These are phyloP conservation scores for Xylariaceae sp. DNA, from an alignment of 2,329 filamentous ascomycete genomes.

Conservation along the genomic window DNA sequence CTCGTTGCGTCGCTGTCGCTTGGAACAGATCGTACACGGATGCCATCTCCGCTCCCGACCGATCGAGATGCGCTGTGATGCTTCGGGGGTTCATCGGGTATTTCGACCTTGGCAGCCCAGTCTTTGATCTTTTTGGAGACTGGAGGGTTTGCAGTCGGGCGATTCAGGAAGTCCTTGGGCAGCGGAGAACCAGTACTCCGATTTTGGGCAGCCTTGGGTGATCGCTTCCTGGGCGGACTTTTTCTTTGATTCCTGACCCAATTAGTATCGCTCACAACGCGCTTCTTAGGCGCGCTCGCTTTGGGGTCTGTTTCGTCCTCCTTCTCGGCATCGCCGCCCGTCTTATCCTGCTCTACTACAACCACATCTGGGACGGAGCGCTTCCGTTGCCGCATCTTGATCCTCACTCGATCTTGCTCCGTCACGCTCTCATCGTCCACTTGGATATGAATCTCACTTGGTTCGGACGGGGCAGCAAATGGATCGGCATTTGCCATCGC, in stretches of 20 bases:
- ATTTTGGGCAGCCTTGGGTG: constrained; percentile 31
- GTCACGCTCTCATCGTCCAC: constrained; percentile 58
- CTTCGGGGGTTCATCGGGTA: constrained; percentile 36
- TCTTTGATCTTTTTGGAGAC: constrained; percentile 57
- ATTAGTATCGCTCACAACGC: constrained; percentile 88
- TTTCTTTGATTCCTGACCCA: constrained; percentile 66
- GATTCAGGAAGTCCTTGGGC: constrained; percentile 55
- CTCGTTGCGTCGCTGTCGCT: constrained; percentile 18
- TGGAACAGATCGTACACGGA: constrained; percentile 31
- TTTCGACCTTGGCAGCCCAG: constrained; percentile 55
- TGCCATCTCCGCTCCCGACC: constrained; percentile 34
- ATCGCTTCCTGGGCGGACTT: constrained; percentile 38
- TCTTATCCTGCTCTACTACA: constrained; percentile 24
- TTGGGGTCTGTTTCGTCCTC: constrained; percentile 34
- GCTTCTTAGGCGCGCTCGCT: constrained; percentile 73
- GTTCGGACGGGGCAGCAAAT: constrained; percentile 50
- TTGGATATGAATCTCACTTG: constrained; percentile 57
- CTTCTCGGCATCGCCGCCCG: constrained; percentile 24
- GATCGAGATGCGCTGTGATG: constrained; percentile 35
- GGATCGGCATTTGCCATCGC: constrained; percentile 52
- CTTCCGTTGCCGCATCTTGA: constrained; percentile 46
- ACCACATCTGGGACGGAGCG: constrained; percentile 32
- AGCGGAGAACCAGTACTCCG: constrained; percentile 37
- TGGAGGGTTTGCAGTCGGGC: constrained; percentile 49
- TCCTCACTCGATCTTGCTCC: constrained; percentile 56